Conservation (phyloP, 768 basidiomycete genomes). For the Mycena chlorophos region DNA sequence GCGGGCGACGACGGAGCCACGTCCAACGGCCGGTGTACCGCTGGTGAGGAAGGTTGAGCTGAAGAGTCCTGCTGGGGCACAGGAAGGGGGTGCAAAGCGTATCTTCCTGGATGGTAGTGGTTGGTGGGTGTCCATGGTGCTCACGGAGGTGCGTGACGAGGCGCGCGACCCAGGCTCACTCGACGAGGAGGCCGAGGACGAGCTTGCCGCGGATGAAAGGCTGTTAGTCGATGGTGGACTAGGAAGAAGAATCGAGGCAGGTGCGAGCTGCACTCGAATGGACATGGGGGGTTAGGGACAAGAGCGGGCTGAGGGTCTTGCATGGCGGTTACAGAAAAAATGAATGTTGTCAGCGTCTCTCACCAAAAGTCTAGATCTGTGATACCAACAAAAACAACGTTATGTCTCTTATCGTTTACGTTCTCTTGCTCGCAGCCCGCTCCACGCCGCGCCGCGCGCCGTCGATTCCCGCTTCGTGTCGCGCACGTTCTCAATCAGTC, state of each 20-base stretch:
- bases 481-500: no score
- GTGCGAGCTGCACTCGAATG: slow-evolving; percentile 4
- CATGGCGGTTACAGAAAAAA: no score
- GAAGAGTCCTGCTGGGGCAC: slow-evolving; percentile 72
- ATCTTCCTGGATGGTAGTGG: slow-evolving; percentile 54
- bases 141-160: slow-evolving; percentile 8
- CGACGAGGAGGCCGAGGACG: slow-evolving; percentile 3
- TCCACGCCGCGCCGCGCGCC: no score
- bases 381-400: no score
- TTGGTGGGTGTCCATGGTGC: slow-evolving; percentile 1
- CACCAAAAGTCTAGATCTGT: no score
- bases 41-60: slow-evolving; percentile 45
- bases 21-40: slow-evolving; percentile 40
- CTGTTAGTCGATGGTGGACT: slow-evolving; percentile 14
- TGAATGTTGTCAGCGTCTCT: no score
- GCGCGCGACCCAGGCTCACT: slow-evolving; percentile 12
- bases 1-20: slow-evolving; percentile 24
- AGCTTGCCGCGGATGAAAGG: slow-evolving; percentile 7
- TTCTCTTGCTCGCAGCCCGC: no score
- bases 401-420: no score
- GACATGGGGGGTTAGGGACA: not conserved
- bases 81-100: slow-evolving; percentile 84
- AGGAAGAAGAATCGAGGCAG: slow-evolving; percentile 7
- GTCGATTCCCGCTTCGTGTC: no score
- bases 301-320: not conserved